Conservation (phyloP, 1,139 yeast species). For the Casaregolazyma lundiana region DNA sequence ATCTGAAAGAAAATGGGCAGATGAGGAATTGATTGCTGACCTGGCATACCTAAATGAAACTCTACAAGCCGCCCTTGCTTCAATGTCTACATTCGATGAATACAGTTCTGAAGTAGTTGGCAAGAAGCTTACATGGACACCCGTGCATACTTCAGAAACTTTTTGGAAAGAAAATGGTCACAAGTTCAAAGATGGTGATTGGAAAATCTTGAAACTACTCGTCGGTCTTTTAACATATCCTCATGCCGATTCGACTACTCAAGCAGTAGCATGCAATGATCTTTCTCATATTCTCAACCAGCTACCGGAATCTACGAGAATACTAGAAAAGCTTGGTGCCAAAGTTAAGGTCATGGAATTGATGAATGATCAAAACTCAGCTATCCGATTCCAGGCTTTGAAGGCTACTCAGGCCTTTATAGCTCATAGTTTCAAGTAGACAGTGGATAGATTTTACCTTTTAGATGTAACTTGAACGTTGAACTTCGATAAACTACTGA, state of each 20-base stretch:
- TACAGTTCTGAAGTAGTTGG: constrained; percentile 80
- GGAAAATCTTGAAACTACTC: constrained; percentile 62
- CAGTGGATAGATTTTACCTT: no score
- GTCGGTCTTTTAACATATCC: constrained; percentile 33
- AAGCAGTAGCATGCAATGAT: constrained; percentile 66
- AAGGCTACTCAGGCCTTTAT: constrained; percentile 90
- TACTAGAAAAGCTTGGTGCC: constrained; percentile 48
- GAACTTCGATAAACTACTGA: no score
- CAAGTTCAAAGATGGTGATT: constrained; percentile 72
- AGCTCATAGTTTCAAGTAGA: constrained; percentile 54
- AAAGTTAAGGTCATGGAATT: constrained; percentile 81
- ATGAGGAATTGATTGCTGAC: constrained; percentile 81
- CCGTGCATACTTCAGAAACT: constrained; percentile 81
- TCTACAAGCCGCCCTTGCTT: constrained; percentile 67
- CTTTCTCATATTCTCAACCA: constrained; percentile 66
- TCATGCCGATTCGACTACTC: constrained; percentile 32
- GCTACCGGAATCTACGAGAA: constrained; percentile 49
- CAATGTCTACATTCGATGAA: constrained; percentile 89
- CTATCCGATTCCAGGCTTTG: constrained; percentile 90
- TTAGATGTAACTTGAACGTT: no score
- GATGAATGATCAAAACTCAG: constrained; percentile 77
- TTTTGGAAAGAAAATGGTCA: constrained; percentile 85
- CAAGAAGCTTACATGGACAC: constrained; percentile 79
- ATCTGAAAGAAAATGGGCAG: constrained; percentile 88
- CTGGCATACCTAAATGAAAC: constrained; percentile 53